Percentiles rank a stretch among this genome's conserved stretches.
Evolutionary conservation across 306 rosid species (phyloP).

Genomic region (Quercus rubra): DNA sequence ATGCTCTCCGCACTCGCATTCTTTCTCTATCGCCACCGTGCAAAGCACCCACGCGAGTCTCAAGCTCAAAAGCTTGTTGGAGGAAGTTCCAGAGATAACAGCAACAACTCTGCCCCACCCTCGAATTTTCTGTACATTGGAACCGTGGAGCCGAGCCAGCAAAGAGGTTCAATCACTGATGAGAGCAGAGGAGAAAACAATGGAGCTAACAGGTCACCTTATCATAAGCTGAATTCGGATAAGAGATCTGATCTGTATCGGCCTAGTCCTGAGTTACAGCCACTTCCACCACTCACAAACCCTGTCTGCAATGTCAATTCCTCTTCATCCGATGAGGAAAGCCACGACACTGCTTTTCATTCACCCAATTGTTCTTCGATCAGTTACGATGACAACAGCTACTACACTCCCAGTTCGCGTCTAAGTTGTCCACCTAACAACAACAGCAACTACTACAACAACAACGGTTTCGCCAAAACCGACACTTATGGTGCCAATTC

Average conservation of each 20-base stretch:
- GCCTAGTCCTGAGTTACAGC: constrained; percentile 94
- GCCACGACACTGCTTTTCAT: constrained; percentile 63
- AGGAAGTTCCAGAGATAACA: constrained; percentile 25
- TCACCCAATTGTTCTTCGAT: constrained; percentile 72
- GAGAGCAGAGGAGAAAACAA: constrained; percentile 4
- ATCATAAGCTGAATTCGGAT: constrained; percentile 62
- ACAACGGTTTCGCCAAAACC: too few species aligned
- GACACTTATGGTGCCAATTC: not conserved
- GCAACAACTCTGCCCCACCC: constrained; percentile 45
- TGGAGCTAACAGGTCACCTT: constrained; percentile 56
- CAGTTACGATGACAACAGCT: constrained; percentile 50
- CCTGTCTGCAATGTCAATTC: constrained; percentile 32
- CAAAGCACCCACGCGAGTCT: constrained; percentile 51
- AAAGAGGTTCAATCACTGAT: constrained; percentile 19
- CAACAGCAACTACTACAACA: not conserved
- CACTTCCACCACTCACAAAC: constrained; percentile 68
- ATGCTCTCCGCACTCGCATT: constrained; percentile 91
- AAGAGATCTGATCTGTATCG: constrained; percentile 85
- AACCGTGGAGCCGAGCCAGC: constrained; percentile 66
- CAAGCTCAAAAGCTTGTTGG: constrained; percentile 54
- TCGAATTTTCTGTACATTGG: constrained; percentile 86
- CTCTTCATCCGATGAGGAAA: constrained; percentile 54
- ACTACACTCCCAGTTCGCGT: constrained; percentile 68
- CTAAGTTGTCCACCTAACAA: constrained; percentile 44
- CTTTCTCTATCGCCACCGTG: constrained; percentile 78